Base-by-base conservation (phyloP, 129 eudicot species). In the Flaveria linearis region DNA sequence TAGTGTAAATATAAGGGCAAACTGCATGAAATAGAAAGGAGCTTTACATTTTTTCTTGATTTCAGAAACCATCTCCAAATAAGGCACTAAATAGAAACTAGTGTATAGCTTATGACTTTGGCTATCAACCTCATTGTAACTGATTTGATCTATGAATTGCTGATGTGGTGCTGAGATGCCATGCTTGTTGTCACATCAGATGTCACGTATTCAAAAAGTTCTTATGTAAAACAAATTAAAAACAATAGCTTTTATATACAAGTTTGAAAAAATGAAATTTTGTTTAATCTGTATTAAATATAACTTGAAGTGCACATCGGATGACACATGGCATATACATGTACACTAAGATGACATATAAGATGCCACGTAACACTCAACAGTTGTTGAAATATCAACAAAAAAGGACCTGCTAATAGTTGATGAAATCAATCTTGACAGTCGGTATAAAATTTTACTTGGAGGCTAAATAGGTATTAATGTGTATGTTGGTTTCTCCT, bases 11-110 rank as follows among this genome's bases (percentile, higher is more conserved):
- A 7, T 26, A 26, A 70, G 56, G 62, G 22, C 22, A 23, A 47
- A 5, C 12, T 18, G 36, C 15, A 23, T 3, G 7, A 58, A 23
- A 22, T 26, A 26, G 41, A 26, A 25, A 28, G 18, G 17, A 61
- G 26, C 67, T 26, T 61, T 26, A 26, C 67, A 12, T 61, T 61
- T 61, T 28, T 61, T 61, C 18, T 61, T 13, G 67, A 61, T 61
- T 61, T 61, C 26, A 26, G 42, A 25, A 25, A 5, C 67, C 39
- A 61, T 3, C 41, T 36, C 41, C 41, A 36, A 36, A 36, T 61
- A 4, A 3, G 67, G 42, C 67, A 61, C 67, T 22, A 25, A 60
- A 61, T 26, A 25, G 67, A 25, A 28, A 26, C 67, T 9, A 26
- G 12, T 18, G 12, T 61, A 25, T 61, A 61, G 14, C 41, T 61